Conservation (phyloP, 371 early-diverging fungal species). For the Actinomucor elegans region DNA sequence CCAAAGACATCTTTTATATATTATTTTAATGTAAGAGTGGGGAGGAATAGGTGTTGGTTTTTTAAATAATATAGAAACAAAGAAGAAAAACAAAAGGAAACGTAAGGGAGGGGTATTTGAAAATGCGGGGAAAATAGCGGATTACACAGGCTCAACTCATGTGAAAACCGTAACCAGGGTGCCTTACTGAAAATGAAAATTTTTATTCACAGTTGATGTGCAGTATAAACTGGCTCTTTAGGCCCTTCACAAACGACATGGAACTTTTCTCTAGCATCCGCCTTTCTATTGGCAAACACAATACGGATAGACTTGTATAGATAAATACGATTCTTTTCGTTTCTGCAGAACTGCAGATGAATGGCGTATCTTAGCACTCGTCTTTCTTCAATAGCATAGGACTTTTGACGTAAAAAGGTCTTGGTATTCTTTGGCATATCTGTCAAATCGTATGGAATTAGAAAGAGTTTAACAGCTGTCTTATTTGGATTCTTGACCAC, state of each 20-base stretch:
- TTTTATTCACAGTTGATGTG: background rate
- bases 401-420: slow-evolving; percentile 84
- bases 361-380: slow-evolving; percentile 67
- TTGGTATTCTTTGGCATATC: slow-evolving; percentile 76
- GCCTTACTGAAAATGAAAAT: background rate
- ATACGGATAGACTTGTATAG: slow-evolving; percentile 72
- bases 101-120: background rate
- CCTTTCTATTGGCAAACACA: slow-evolving; percentile 71
- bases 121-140: background rate
- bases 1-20: slow-evolving; percentile 19
- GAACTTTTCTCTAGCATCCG: slow-evolving; percentile 61
- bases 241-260: slow-evolving; percentile 67
- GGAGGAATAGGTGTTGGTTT: slow-evolving; percentile 2
- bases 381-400: slow-evolving; percentile 33
- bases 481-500: slow-evolving; percentile 81
- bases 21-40: background rate
- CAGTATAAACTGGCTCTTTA: slow-evolving; percentile 34
- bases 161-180: background rate
- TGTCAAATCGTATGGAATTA: slow-evolving; percentile 79
- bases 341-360: slow-evolving; percentile 71
- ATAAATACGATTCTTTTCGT: slow-evolving; percentile 57
- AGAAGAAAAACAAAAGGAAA: slow-evolving; percentile 2
- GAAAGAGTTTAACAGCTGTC: slow-evolving; percentile 78
- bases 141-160: background rate
- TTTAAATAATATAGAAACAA: slow-evolving; percentile 4